Conservation (phyloP, 208 protist genomes). For the Trypanosoma grayi region DNA sequence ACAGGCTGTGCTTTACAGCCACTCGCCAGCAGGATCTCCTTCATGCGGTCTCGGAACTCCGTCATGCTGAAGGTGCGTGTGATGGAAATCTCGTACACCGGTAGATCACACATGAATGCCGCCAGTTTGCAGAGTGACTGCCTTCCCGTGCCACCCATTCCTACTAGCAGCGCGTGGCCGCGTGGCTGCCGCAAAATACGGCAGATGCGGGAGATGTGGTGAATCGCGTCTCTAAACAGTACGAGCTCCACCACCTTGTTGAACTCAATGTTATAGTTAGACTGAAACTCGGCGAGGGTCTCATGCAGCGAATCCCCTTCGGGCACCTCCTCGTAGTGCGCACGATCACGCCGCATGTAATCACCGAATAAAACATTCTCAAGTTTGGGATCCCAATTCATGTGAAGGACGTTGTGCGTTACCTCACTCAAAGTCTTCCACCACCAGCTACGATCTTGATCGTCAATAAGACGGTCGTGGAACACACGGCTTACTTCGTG, state of each 20-base stretch:
- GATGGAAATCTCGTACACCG: constrained; percentile 89
- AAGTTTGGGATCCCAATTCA: constrained; percentile 60
- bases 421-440: constrained; percentile 74
- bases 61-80: constrained; percentile 90
- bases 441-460: constrained; percentile 91
- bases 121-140: constrained; percentile 95
- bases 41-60: constrained; percentile 95
- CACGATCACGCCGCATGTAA: constrained; percentile 91
- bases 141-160: constrained; percentile 96
- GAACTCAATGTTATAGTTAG: constrained; percentile 91
- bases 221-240: constrained; percentile 97
- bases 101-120: constrained; percentile 91
- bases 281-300: constrained; percentile 82
- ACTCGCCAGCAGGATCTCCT: constrained; percentile 83
- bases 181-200: constrained; percentile 96
- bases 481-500: constrained; percentile 97
- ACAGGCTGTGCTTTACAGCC: constrained; percentile 86
- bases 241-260: constrained; percentile 93
- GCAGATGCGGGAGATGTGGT: constrained; percentile 95
- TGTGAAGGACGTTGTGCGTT: constrained; percentile 46
- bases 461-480: constrained; percentile 95
- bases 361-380: constrained; percentile 87
- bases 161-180: constrained; percentile 96
- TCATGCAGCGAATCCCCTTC: constrained; percentile 54
- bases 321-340: constrained; percentile 74